These are phyloP conservation scores for Ceriops zippeliana DNA, from an alignment of 345 rosid genomes.

Conservation along the genomic window DNA sequence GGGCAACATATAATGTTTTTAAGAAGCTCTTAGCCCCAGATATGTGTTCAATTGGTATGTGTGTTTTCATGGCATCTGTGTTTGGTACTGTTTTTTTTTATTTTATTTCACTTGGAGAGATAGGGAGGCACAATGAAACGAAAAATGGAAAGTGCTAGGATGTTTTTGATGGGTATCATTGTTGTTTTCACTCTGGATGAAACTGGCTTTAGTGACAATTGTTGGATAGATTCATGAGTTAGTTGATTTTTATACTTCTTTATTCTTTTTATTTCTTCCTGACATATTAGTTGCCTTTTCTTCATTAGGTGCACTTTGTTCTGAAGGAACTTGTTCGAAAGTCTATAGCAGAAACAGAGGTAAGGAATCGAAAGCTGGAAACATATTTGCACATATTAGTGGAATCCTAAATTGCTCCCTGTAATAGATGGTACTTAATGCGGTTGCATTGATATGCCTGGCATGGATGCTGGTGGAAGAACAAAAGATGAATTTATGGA, in stretches of 20 bases:
- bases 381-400: neutral
- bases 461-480: neutral
- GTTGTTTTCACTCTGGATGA: neutral
- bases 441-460: too few relatives aligned
- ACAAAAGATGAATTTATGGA: neutral
- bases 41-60: too few relatives aligned
- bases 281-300: neutral
- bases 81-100: neutral
- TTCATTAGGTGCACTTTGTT: constrained; percentile 76
- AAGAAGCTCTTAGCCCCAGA: too few relatives aligned
- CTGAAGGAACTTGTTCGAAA: constrained; percentile 96
- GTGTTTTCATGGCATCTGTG: neutral
- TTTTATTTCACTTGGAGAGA: neutral
- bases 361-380: constrained; percentile 29
- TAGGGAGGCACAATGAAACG: neutral
- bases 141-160: neutral
- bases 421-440: too few relatives aligned
- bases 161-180: neutral
- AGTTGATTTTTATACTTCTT: too few relatives aligned
- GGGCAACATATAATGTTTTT: too few relatives aligned
- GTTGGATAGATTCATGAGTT: neutral
- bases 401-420: neutral
- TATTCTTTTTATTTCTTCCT: neutral
- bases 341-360: constrained; percentile 91
- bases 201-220: too few relatives aligned